phyloP scores from a whole-genome alignment of 2,329 filamentous ascomycete species.

The Stagonosporopsis tanaceti region DNA sequence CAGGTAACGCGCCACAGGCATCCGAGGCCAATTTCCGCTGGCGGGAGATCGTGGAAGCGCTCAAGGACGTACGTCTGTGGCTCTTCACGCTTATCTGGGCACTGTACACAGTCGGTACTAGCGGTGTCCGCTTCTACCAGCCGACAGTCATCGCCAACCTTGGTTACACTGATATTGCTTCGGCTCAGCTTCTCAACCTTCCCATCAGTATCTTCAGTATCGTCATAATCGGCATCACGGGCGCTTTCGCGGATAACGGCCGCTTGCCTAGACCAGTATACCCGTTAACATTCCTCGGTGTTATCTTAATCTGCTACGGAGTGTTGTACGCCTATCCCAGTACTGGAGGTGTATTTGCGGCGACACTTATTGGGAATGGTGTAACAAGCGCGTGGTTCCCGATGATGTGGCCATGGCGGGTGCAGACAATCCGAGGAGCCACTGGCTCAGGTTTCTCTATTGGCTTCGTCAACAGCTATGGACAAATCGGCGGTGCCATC shows the following conservation, averaged over 20 bases:
- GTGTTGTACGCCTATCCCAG: constrained; percentile 26
- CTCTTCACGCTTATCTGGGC: constrained; percentile 58
- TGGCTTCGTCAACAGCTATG: constrained; percentile 54
- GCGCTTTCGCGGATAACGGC: constrained; percentile 32
- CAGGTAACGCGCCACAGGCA: constrained; percentile 53
- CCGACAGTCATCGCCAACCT: constrained; percentile 37
- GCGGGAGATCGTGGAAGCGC: constrained; percentile 55
- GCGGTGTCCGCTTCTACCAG: constrained; percentile 32
- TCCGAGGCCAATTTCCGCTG: constrained; percentile 56
- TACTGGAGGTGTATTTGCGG: constrained; percentile 55
- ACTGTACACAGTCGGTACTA: constrained; percentile 43
- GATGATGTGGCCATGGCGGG: constrained; percentile 53
- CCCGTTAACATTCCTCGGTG: constrained; percentile 53
- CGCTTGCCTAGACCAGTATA: constrained; percentile 52
- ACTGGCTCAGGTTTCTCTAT: constrained; percentile 57
- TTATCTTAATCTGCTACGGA: constrained; percentile 54
- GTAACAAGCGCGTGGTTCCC: constrained; percentile 26
- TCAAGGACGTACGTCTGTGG: constrained; percentile 60
- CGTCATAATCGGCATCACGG: constrained; percentile 54
- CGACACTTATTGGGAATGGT: constrained; percentile 25
- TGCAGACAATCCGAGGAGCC: constrained; percentile 39
- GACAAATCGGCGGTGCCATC: constrained; percentile 57
- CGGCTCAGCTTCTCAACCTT: constrained; percentile 22
- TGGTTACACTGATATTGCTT: constrained; percentile 25
- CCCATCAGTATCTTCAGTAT: constrained; percentile 44